Conservation (phyloP, 495 filamentous ascomycete species). For the Aspergillus mulundensis region DNA sequence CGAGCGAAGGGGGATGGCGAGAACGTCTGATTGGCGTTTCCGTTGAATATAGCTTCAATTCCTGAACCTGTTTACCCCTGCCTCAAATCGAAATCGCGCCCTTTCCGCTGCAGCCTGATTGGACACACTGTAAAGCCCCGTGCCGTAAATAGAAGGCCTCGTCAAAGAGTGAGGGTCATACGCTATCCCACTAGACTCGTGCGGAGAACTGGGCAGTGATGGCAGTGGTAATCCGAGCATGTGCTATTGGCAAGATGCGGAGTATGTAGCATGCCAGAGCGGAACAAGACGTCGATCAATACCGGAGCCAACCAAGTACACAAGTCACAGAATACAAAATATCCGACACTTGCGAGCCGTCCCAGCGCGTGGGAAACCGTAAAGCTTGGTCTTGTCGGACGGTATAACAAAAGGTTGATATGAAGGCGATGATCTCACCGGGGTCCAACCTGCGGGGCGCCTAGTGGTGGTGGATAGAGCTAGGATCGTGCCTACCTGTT, state of each 20-base stretch:
- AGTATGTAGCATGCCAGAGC: not conserved
- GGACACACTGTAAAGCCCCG: conserved; percentile 9
- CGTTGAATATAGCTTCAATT: conserved; percentile 10
- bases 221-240: not conserved
- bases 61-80: not conserved
- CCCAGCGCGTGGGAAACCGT: no score
- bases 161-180: conserved; percentile 1
- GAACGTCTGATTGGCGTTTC: conserved; percentile 5
- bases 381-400: no score
- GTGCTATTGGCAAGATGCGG: not conserved
- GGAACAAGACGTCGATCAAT: not conserved
- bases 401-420: not conserved
- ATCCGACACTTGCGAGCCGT: no score
- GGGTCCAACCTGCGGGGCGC: not conserved
- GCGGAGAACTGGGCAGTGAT: not conserved
- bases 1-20: conserved; percentile 5
- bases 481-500: not conserved
- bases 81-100: not conserved
- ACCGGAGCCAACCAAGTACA: not conserved
- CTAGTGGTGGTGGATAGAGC: not conserved
- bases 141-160: conserved; percentile 2
- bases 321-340: no score
- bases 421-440: not conserved
- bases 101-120: conserved; percentile 1
- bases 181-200: not conserved